Base-by-base conservation (phyloP, 2,329 filamentous ascomycete genomes). In the Aspergillus sp. region DNA sequence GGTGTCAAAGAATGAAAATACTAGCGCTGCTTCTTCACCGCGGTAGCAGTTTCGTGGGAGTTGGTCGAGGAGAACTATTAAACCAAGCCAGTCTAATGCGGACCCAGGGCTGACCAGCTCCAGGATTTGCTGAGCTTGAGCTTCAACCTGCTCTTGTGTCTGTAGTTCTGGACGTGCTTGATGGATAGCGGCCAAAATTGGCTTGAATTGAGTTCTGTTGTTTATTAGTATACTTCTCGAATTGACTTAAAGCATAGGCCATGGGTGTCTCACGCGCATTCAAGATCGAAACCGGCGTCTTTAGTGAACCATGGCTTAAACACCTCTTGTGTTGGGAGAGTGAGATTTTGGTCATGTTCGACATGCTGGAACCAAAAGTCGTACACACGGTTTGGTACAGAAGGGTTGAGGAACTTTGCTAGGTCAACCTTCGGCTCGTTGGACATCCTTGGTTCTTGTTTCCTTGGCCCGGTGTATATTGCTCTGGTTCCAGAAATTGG, bases 31-130 rank as follows among this genome's bases (percentile, higher is more conserved):
- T 21, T 83, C 71, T 0, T 75, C 72, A 0, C 77, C 79, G 15
- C 86, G 84, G 71, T 82, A 86, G 61, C 84, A 78, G 66, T 89
- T 88, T 2, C 86, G 81, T 0, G 86, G 78, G 40, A 88, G 77
- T 65, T 89, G 86, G 62, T 89, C 86, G 3, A 89, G 77, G 2
- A 89, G 75, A 2, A 89, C 63, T 4, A 85, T 65, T 0, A 88
- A 67, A 40, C 79, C 77, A 2, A 89, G 72, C 66, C 66, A 69
- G 11, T 58, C 53, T 12, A 64, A 40, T 0, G 65, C 56, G 2
- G 51, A 49, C 2, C 14, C 27, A n/a, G 56, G 56, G 1, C 35
- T 31, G 39, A 50, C 17, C 1, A 44, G 39, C 2, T 40, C 15
- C 1, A 58, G 51, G 8, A 58, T 37, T 9, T 49, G 17, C 27